Evolutionary conservation across 148 eudicot species (phyloP).

Genomic region (Gaultheria prostrata): DNA sequence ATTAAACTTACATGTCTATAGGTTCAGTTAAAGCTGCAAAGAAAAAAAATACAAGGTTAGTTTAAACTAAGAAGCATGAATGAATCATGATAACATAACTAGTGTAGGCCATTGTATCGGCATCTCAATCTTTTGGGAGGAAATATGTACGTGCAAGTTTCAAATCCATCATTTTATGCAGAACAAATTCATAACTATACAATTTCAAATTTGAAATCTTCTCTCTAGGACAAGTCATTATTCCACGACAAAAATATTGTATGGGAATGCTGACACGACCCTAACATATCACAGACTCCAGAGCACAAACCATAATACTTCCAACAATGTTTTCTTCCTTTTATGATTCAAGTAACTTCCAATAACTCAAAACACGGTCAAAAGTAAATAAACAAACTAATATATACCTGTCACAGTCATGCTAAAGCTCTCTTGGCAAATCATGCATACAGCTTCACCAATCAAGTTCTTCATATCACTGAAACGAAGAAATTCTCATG

Average conservation of each 20-base stretch:
- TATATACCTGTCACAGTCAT: constrained; percentile 51
- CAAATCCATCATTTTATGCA: background rate
- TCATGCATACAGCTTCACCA: constrained; percentile 72
- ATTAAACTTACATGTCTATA: constrained; percentile 74
- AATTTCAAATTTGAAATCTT: background rate
- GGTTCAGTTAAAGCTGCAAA: constrained; percentile 85
- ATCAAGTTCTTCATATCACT: constrained; percentile 82
- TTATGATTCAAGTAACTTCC: background rate
- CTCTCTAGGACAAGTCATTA: background rate
- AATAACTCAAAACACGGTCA: background rate
- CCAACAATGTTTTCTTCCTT: background rate
- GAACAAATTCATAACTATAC: background rate
- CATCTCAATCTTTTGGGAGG: background rate
- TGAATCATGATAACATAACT: background rate
- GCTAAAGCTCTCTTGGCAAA: constrained; percentile 82
- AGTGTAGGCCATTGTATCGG: background rate
- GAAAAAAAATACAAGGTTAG: constrained; percentile 11
- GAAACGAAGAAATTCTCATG: background rate
- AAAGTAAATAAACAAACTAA: background rate
- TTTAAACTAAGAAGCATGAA: background rate
- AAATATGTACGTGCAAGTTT: background rate
- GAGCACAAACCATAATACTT: background rate
- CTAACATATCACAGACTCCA: background rate
- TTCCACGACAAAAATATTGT: background rate
- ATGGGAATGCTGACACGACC: background rate